These are phyloP conservation scores for Agrocybe chaxingu DNA, from an alignment of 768 basidiomycete genomes.

Conservation along the genomic window DNA sequence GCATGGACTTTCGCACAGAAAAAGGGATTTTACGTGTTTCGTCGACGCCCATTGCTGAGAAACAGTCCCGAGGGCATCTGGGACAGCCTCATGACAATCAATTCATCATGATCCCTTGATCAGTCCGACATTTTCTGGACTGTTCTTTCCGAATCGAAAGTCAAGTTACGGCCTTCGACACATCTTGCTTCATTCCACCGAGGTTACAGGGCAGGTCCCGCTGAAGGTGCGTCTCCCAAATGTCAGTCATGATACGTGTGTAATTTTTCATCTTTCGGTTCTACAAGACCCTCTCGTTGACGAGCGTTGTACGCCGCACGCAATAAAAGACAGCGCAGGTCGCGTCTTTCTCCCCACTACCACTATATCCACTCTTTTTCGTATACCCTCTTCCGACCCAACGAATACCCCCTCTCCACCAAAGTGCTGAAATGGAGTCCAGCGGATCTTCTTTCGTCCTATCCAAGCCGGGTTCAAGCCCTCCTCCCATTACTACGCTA, in stretches of 20 bases:
- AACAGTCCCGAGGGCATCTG: background rate
- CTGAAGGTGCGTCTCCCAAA: conserved; percentile 10
- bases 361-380: conserved; percentile 15
- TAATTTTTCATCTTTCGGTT: conserved; percentile 3
- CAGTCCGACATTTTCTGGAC: too few species aligned
- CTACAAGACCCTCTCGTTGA: conserved; percentile 1
- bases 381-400: background rate
- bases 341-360: conserved; percentile 10
- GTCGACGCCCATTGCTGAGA: conserved; percentile 1
- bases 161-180: conserved; percentile 4
- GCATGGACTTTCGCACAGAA: background rate
- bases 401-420: conserved; percentile 2
- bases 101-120: too few species aligned
- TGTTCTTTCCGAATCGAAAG: background rate
- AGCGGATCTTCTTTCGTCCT: conserved; percentile 9
- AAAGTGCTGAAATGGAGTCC: conserved; percentile 14
- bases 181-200: background rate
- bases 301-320: background rate
- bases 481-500: conserved; percentile 1
- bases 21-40: background rate
- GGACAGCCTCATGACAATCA: background rate
- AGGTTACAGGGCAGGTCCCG: conserved; percentile 11
- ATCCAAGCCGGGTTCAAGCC: conserved; percentile 4
- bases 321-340: conserved; percentile 13
- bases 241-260: conserved; percentile 7